phyloP scores from a whole-genome alignment of 2,329 filamentous ascomycete species.

The Scedosporium apiospermum region DNA sequence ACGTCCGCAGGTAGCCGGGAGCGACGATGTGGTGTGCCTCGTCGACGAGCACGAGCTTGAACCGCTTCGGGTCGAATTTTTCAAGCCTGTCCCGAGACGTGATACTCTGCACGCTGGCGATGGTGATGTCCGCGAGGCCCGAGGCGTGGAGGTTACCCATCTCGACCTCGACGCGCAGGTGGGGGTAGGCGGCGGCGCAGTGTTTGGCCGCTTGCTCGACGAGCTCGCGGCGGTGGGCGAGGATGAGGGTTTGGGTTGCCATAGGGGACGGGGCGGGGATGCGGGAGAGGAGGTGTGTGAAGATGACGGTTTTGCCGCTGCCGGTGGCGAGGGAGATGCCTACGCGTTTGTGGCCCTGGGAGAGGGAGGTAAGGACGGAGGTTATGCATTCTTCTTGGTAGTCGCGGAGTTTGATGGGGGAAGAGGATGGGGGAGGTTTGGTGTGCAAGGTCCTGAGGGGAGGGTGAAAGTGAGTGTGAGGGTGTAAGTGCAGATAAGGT shows the following conservation, averaged over 20 bases:
- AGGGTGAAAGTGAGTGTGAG: neutral
- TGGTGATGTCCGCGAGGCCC: slow-evolving; percentile 80
- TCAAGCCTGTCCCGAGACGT: slow-evolving; percentile 63
- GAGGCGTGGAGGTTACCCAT: slow-evolving; percentile 74
- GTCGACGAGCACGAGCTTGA: slow-evolving; percentile 89
- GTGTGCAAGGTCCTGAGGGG: neutral
- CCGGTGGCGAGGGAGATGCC: slow-evolving; percentile 84
- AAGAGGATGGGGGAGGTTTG: neutral
- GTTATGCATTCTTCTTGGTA: slow-evolving; percentile 92
- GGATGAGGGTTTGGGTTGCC: slow-evolving; percentile 73
- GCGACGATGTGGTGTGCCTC: slow-evolving; percentile 97
- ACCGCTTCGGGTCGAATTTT: slow-evolving; percentile 71
- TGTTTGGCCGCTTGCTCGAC: slow-evolving; percentile 89
- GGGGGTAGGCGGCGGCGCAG: slow-evolving; percentile 70
- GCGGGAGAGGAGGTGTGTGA: slow-evolving; percentile 85
- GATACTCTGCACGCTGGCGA: slow-evolving; percentile 84
- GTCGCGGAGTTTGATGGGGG: slow-evolving; percentile 54
- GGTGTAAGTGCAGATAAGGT: neutral
- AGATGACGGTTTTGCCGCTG: slow-evolving; percentile 89
- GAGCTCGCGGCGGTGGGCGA: slow-evolving; percentile 86
- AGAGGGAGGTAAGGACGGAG: slow-evolving; percentile 61
- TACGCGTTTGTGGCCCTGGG: slow-evolving; percentile 65
- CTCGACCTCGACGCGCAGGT: slow-evolving; percentile 77
- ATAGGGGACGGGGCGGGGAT: slow-evolving; percentile 45
- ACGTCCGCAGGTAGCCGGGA: slow-evolving; percentile 61